Percentiles rank a stretch among this genome's conserved stretches.
Evolutionary conservation across 1,139 yeast genomes (phyloP).

Genomic region (Sugiyamaella paludigena): DNA sequence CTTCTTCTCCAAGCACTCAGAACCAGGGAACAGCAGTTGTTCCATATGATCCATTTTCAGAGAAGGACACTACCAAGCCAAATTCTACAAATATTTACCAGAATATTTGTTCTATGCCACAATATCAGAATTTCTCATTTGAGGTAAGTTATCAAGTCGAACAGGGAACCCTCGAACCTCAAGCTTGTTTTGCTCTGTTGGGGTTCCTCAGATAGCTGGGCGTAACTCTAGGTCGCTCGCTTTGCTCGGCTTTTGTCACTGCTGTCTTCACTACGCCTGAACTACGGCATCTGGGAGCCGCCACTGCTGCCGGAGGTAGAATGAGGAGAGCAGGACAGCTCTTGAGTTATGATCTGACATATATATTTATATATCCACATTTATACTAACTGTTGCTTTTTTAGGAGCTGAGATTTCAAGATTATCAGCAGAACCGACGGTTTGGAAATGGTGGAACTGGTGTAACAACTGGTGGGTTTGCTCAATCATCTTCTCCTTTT

Average conservation of each 20-base stretch:
- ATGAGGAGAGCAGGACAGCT: no score
- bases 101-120: slow-evolving; percentile 85
- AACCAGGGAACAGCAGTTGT: slow-evolving; percentile 65
- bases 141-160: slow-evolving; percentile 10
- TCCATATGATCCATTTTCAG: slow-evolving; percentile 63
- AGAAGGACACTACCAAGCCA: slow-evolving; percentile 65
- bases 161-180: not conserved
- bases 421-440: slow-evolving; percentile 73
- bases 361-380: no score
- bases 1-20: slow-evolving; percentile 26
- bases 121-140: slow-evolving; percentile 72
- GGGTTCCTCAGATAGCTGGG: no score
- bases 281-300: no score
- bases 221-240: no score
- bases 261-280: no score
- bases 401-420: slow-evolving; percentile 87
- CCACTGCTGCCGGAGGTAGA: no score
- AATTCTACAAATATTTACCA: slow-evolving; percentile 57
- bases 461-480: slow-evolving; percentile 25
- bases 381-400: no score
- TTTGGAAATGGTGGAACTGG: slow-evolving; percentile 46
- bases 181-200: no score
- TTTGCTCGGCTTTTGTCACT: no score
- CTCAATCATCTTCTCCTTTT: slow-evolving; percentile 33
- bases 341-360: no score